Evolutionary conservation across 2,329 filamentous ascomycete genomes (phyloP), one percentile per base, ranked within the genome.

Genomic region (Phaeomoniella chlamydospora): DNA sequence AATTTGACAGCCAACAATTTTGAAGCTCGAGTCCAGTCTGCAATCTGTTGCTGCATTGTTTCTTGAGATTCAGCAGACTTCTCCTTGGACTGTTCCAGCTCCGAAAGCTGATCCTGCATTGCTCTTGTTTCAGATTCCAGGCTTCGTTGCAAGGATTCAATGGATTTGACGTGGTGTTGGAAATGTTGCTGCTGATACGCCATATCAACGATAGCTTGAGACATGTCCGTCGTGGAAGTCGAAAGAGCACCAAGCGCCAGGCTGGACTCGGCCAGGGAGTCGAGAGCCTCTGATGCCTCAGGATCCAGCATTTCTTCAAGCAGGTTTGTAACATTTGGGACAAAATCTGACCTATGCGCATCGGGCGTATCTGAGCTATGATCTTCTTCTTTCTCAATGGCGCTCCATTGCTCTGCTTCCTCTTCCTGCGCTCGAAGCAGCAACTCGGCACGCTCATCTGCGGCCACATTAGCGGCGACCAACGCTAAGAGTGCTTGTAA

Each of bases 401-500:
- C 15, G 10, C 14, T 14, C 17, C 13, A 11, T 18, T 6, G 15
- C 16, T 30, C 22, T n/a, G 10, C 11, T 18, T 36, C 34, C 10
- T 22, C 34, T 16, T 36, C 34, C 15, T 26, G 10, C 6, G 34
- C 34, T 18, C 10, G 10, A 31, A 14, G 4, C 22, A 36, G 11
- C 34, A 36, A 36, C 10, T 29, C 34, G 11, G 16, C 34, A 10
- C 19, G 14, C 18, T 30, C 18, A 16, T 36, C 34, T 10, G 34
- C 34, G 10, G 34, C 15, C 11, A 18, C 34, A 30, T 36, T 36
- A 12, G 15, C 18, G n/a, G 34, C 18, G 10, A 16, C 34, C 11
- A 36, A 9, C 15, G 17, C 34, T 6, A 36, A 18, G 5, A 36
- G 22, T n/a, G 34, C 74, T 3, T 57, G 56, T 34, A 94, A 66